Base-by-base conservation (phyloP, 441 rosid genomes). In the Geranium incanum region DNA sequence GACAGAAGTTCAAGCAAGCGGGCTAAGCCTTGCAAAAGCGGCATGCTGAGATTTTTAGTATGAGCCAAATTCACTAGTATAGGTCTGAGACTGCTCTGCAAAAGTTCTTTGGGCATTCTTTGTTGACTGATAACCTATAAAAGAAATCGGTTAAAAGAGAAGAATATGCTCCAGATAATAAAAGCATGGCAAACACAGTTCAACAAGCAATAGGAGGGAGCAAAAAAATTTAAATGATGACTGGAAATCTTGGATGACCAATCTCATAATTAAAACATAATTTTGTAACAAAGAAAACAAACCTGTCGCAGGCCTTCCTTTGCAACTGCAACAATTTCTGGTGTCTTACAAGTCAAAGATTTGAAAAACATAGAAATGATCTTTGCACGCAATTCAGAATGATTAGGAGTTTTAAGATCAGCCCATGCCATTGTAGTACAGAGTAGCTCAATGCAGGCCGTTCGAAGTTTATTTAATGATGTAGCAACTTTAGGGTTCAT, bases 281-380 rank as follows among this genome's bases (percentile, higher is more conserved):
- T 7, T 36, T 13, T 48, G 7, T 16, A 36, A 57, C 19, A 77
- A 79, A 75, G 59, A 23, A 77, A 18, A 70, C 77, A 65, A 80
- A 95, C 99, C 99, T 95, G 98, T 75, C 98, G 85, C 66, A 95
- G 82, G 70, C 97, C 98, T 82, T 95, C 99, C 86, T 95, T 93
- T 38, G 99, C 96, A 83, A 93, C 99, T 60, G 88, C 89, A 77
- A 93, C 99, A 85, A 95, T 87, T 85, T 95, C 99, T 68, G 96
- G 92, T 9, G 94, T 92, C 52, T 89, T 84, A 77, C 97, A 89
- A 0, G 98, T 95, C 87, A 95, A 79, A 63, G 97, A 93, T 81
- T 93, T 95, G 85, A 95, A 95, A 83, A 95, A 95, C 98, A 95
- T 95, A 79, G 98, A 86, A 75, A 95, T 95, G 76, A 95, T 93